Evolutionary conservation across 2,329 filamentous ascomycete genomes (phyloP).

Genomic region (Cladorrhinum sp.): DNA sequence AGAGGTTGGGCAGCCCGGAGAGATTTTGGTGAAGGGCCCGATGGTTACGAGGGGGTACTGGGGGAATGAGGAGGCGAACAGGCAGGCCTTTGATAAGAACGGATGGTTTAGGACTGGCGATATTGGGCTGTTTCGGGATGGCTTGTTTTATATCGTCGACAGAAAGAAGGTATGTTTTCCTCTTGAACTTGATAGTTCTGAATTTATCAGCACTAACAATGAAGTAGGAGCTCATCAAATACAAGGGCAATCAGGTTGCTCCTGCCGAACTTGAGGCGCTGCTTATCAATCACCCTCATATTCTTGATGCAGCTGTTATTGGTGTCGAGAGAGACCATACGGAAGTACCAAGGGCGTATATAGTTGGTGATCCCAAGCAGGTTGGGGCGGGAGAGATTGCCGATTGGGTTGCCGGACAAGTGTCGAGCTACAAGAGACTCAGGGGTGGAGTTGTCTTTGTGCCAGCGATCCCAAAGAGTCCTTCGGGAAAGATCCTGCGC

Average conservation of each 20-base stretch:
- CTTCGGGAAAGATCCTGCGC: constrained; percentile 62
- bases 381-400: constrained; percentile 24
- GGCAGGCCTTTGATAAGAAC: constrained; percentile 50
- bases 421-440: constrained; percentile 32
- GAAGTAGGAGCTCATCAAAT: constrained; percentile 55
- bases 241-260: constrained; percentile 64
- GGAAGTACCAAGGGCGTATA: constrained; percentile 42
- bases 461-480: constrained; percentile 59
- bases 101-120: constrained; percentile 79
- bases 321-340: constrained; percentile 48
- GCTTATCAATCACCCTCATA: constrained; percentile 39
- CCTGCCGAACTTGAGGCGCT: constrained; percentile 61
- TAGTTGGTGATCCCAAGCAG: constrained; percentile 24
- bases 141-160: constrained; percentile 76
- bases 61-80: constrained; percentile 64
- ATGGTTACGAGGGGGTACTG: constrained; percentile 71
- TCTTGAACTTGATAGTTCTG: not conserved
- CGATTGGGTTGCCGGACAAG: constrained; percentile 28
- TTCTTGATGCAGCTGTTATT: constrained; percentile 59
- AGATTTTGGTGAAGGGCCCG: constrained; percentile 67
- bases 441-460: constrained; percentile 45
- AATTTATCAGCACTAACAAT: constrained; percentile 1
- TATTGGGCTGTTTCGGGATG: constrained; percentile 66
- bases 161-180: constrained; percentile 58
- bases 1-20: constrained; percentile 46